These are phyloP conservation scores for Perilla frutescens DNA, from an alignment of 257 asterid genomes.

Conservation along the genomic window DNA sequence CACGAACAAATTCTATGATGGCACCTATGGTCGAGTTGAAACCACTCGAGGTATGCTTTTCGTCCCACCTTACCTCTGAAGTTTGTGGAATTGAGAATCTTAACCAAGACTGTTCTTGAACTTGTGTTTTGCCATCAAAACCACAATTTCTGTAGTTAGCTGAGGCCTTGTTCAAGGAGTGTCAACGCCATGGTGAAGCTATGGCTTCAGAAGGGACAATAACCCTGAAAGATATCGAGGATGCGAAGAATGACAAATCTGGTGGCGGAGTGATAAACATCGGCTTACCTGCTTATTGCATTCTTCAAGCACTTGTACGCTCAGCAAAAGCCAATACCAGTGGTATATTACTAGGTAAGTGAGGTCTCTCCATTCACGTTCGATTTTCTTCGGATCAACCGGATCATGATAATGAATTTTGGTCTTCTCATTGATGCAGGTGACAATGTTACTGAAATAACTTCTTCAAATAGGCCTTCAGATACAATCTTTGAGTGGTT, in stretches of 20 bases:
- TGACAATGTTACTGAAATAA: conserved; percentile 68
- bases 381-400: conserved; percentile 1
- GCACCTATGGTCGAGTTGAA: conserved; percentile 76
- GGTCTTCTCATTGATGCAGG: conserved; percentile 46
- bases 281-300: conserved; percentile 89
- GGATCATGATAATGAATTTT: conserved; percentile 5
- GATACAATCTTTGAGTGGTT: conserved; percentile 89
- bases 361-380: neutral
- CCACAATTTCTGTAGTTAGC: conserved; percentile 54
- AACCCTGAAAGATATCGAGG: conserved; percentile 75
- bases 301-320: conserved; percentile 70
- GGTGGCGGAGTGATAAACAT: conserved; percentile 55
- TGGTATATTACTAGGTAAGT: conserved; percentile 76
- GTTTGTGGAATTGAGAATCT: conserved; percentile 2
- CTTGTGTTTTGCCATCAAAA: neutral
- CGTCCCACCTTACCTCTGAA: neutral
- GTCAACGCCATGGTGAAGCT: conserved; percentile 64
- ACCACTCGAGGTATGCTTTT: conserved; percentile 77
- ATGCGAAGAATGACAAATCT: conserved; percentile 67
- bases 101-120: neutral
- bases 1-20: conserved; percentile 53
- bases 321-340: conserved; percentile 69
- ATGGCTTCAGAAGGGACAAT: conserved; percentile 73
- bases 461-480: conserved; percentile 78
- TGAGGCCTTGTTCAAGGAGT: conserved; percentile 66